Percentiles rank a stretch among this genome's conserved stretches.
phyloP scores from a whole-genome alignment of 2,329 filamentous ascomycete species.

The Seiridium unicorne region DNA sequence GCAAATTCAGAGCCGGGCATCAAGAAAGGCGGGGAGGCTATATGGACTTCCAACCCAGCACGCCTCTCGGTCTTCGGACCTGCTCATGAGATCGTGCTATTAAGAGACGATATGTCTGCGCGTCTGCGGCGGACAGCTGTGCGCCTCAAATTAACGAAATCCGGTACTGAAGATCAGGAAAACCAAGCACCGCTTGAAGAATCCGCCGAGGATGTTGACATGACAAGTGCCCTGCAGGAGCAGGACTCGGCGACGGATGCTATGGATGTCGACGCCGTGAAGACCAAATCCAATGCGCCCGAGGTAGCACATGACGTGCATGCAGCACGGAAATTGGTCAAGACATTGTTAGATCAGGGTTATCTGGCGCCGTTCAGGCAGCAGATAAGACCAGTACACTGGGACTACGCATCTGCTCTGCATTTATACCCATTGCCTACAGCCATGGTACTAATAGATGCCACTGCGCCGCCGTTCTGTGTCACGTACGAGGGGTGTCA shows the following conservation, averaged over 20 bases:
- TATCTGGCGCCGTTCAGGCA: constrained; percentile 84
- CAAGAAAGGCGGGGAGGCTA: constrained; percentile 63
- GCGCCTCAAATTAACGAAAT: constrained; percentile 53
- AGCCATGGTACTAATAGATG: constrained; percentile 77
- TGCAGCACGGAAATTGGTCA: constrained; percentile 75
- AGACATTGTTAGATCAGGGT: constrained; percentile 88
- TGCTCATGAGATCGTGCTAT: constrained; percentile 80
- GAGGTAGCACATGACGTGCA: constrained; percentile 48
- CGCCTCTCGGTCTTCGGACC: constrained; percentile 84
- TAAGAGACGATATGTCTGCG: constrained; percentile 82
- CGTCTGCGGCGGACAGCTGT: constrained; percentile 77
- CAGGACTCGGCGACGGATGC: constrained; percentile 19
- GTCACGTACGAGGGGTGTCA: constrained; percentile 94
- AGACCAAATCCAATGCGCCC: constrained; percentile 22
- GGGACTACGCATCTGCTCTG: constrained; percentile 78
- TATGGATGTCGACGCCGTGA: constrained; percentile 44
- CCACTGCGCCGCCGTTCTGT: constrained; percentile 77
- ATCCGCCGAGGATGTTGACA: constrained; percentile 28
- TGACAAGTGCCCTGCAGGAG: constrained; percentile 25
- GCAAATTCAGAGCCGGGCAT: constrained; percentile 70
- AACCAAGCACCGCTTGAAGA: constrained; percentile 29
- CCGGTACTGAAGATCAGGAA: constrained; percentile 23
- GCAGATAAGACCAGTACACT: constrained; percentile 77
- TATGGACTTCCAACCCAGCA: constrained; percentile 88
- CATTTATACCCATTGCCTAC: constrained; percentile 88